phyloP scores from a whole-genome alignment of 2,329 filamentous ascomycete genomes.

The Hypoxylon sp. region DNA sequence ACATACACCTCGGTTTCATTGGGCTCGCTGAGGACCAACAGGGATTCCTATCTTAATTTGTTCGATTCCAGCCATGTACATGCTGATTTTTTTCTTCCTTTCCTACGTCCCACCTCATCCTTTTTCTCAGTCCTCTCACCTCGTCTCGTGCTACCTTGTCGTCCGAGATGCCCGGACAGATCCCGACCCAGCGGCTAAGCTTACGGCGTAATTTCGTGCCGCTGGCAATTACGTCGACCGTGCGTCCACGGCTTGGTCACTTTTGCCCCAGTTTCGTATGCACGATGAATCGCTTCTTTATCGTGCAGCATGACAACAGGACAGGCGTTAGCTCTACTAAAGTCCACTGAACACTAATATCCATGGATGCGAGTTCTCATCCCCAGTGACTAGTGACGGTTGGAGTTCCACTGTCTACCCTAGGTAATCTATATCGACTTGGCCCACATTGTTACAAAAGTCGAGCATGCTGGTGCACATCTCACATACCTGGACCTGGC shows the following conservation, averaged over 20 bases:
- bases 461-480: conserved; percentile 21
- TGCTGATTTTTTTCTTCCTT: conserved; percentile 23
- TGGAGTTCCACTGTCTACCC: conserved; percentile 13
- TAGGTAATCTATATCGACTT: neutral
- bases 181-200: conserved; percentile 43
- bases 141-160: conserved; percentile 33
- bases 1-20: conserved; percentile 33
- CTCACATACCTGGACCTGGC: conserved; percentile 19
- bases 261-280: conserved; percentile 42
- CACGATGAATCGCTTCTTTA: conserved; percentile 42
- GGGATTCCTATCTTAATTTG: conserved; percentile 34
- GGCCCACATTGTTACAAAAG: conserved; percentile 16
- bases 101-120: conserved; percentile 21
- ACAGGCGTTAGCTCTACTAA: conserved; percentile 27
- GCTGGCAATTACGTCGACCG: conserved; percentile 32
- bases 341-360: conserved; percentile 4
- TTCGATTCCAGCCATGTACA: conserved; percentile 24
- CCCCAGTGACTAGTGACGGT: conserved; percentile 3
- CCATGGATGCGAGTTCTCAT: conserved; percentile 4
- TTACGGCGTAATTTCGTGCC: conserved; percentile 44
- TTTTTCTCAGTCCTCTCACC: conserved; percentile 32
- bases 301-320: conserved; percentile 43
- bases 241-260: conserved; percentile 23
- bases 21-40: conserved; percentile 37
- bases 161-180: conserved; percentile 37